Conservation (phyloP, 768 basidiomycete genomes). For the Mycena kentingensis region DNA sequence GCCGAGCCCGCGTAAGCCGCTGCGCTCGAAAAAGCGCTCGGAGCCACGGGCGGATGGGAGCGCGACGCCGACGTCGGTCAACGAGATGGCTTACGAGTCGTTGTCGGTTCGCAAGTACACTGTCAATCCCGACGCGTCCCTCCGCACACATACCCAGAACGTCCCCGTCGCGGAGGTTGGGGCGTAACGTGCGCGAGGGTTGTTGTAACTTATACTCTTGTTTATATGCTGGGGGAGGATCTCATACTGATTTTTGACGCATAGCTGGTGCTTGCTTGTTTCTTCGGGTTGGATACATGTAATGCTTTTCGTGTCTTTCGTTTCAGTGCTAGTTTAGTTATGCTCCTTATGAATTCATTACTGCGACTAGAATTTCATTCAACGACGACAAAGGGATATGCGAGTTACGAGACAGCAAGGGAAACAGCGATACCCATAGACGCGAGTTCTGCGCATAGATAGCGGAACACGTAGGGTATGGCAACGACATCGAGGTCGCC, state of each 20-base stretch:
- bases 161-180: not conserved
- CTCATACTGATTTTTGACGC: no score
- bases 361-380: no score
- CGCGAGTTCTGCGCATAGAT: constrained; percentile 95
- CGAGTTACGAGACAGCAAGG: constrained; percentile 63
- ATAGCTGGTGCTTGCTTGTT: no score
- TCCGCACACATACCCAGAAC: not conserved
- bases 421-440: constrained; percentile 96
- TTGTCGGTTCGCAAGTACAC: not conserved
- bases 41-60: constrained; percentile 1
- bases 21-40: constrained; percentile 16
- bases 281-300: no score
- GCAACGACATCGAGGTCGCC: constrained; percentile 93
- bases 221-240: no score
- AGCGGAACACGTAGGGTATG: constrained; percentile 92
- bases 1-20: constrained; percentile 3
- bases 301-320: no score
- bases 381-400: no score
- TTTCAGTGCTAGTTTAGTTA: no score
- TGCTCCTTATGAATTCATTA: no score
- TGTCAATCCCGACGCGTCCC: not conserved
- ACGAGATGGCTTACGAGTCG: no score
- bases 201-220: not conserved
- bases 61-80: not conserved
- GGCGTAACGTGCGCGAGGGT: not conserved